These are phyloP conservation scores for Andrographis paniculata DNA, from an alignment of 305 asterid genomes.

Conservation along the genomic window DNA sequence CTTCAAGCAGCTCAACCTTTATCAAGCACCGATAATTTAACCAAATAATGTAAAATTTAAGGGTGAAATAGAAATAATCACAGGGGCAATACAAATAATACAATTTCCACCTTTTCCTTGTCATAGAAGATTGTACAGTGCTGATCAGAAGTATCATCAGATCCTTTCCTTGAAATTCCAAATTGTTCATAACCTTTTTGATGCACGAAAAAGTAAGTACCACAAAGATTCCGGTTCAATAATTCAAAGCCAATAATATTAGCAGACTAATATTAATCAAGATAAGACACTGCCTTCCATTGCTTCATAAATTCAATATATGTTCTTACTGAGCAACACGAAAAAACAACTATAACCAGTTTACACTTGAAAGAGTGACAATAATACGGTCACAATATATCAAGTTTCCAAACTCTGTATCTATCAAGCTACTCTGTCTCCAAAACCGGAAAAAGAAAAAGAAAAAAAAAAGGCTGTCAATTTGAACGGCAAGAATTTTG, in stretches of 20 bases:
- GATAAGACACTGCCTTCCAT: too few species aligned
- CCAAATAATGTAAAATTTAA: conserved; percentile 2
- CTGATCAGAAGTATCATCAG: conserved; percentile 82
- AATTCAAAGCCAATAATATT: neutral
- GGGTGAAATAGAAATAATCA: too few species aligned
- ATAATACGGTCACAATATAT: too few species aligned
- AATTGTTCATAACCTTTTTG: conserved; percentile 74
- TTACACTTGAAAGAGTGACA: too few species aligned
- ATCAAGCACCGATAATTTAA: conserved; percentile 18
- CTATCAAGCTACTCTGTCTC: too few species aligned
- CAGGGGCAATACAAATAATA: neutral
- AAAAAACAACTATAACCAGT: too few species aligned
- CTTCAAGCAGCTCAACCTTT: conserved; percentile 92
- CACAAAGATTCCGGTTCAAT: neutral
- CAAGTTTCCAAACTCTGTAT: too few species aligned
- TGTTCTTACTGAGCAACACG: neutral
- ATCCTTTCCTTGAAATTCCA: conserved; percentile 89
- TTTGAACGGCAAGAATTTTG: too few species aligned
- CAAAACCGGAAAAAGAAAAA: too few species aligned
- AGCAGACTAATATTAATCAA: too few species aligned
- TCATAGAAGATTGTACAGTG: conserved; percentile 81
- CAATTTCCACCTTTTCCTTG: conserved; percentile 63
- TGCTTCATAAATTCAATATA: neutral
- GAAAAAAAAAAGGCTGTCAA: too few species aligned
- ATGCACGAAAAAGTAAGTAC: neutral